These are phyloP conservation scores for Talaromyces nanjingensis DNA, from an alignment of 495 filamentous ascomycete genomes.

Conservation along the genomic window DNA sequence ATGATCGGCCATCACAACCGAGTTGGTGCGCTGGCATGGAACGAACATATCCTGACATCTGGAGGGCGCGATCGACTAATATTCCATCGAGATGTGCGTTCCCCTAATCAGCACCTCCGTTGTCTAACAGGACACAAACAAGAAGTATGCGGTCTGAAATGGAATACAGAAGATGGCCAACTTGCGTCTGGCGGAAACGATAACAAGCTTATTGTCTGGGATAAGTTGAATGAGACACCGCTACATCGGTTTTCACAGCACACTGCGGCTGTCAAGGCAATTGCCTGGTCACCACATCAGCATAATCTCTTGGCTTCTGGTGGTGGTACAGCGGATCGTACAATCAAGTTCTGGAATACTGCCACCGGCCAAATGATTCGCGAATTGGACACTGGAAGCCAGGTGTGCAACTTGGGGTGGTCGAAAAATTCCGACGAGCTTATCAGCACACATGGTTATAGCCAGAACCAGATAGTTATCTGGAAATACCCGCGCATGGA, in stretches of 20 bases:
- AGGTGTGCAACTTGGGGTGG: slow-evolving; percentile 97
- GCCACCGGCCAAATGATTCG: slow-evolving; percentile 67
- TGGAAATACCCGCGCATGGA: slow-evolving; percentile 99
- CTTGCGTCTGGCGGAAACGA: slow-evolving; percentile 96
- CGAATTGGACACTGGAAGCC: slow-evolving; percentile 89
- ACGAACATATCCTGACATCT: slow-evolving; percentile 93
- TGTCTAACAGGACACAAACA: slow-evolving; percentile 89
- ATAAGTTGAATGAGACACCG: slow-evolving; percentile 79
- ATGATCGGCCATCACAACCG: slow-evolving; percentile 95
- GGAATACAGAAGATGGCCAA: slow-evolving; percentile 93
- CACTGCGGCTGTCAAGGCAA: slow-evolving; percentile 92
- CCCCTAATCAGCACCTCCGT: slow-evolving; percentile 81
- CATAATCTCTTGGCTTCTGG: slow-evolving; percentile 89
- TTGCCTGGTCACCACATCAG: slow-evolving; percentile 98
- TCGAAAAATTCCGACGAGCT: slow-evolving; percentile 93
- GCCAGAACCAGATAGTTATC: slow-evolving; percentile 94
- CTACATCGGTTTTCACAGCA: slow-evolving; percentile 90
- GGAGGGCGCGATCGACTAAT: slow-evolving; percentile 91
- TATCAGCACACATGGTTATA: slow-evolving; percentile 95
- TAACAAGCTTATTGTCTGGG: slow-evolving; percentile 98
- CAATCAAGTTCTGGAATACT: slow-evolving; percentile 98
- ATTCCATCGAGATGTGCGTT: slow-evolving; percentile 89
- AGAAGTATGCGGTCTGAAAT: slow-evolving; percentile 95
- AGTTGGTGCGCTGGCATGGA: slow-evolving; percentile 92
- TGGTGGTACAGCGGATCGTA: slow-evolving; percentile 88